Percentiles rank a stretch among this genome's conserved stretches.
Conservation (phyloP, 129 eudicot genomes). For the Chrysanthemum seticuspe region DNA sequence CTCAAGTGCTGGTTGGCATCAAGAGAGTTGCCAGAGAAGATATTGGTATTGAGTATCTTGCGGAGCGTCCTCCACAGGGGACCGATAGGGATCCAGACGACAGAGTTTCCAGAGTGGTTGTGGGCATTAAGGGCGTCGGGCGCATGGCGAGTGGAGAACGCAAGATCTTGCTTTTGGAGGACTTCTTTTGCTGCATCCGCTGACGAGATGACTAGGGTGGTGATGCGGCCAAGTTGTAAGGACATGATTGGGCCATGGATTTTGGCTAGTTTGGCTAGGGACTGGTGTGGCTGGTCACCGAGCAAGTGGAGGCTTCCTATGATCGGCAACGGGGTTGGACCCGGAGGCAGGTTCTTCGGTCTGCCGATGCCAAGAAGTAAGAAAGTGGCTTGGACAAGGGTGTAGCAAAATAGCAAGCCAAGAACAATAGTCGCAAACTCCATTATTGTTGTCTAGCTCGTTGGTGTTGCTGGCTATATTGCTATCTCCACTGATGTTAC, state of each 20-base stretch:
- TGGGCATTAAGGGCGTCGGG: constrained; percentile 22
- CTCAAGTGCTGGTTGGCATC: constrained; percentile 28
- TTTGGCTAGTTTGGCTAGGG: constrained; percentile 31
- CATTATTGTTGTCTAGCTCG: constrained; percentile 1
- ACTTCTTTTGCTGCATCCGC: constrained; percentile 27
- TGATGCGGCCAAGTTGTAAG: constrained; percentile 49
- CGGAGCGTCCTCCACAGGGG: constrained; percentile 49
- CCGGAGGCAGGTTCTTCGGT: constrained; percentile 35
- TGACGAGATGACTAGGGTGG: constrained; percentile 37
- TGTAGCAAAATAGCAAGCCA: background rate
- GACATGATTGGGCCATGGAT: constrained; percentile 37
- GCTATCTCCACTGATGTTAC: no score
- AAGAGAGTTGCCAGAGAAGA: constrained; percentile 27
- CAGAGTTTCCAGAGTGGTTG: constrained; percentile 22
- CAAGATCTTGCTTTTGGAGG: constrained; percentile 30
- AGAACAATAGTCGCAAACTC: constrained; percentile 5
- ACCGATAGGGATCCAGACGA: constrained; percentile 47
- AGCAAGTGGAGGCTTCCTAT: constrained; percentile 34
- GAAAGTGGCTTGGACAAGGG: constrained; percentile 7
- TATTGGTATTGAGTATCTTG: constrained; percentile 20
- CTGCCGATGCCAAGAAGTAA: background rate
- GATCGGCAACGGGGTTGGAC: constrained; percentile 23
- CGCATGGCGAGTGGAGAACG: constrained; percentile 14
- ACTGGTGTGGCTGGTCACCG: constrained; percentile 38
- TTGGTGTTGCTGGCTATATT: background rate